Base-by-base conservation (phyloP, 306 rosid genomes). In the Ziziphus jujuba region DNA sequence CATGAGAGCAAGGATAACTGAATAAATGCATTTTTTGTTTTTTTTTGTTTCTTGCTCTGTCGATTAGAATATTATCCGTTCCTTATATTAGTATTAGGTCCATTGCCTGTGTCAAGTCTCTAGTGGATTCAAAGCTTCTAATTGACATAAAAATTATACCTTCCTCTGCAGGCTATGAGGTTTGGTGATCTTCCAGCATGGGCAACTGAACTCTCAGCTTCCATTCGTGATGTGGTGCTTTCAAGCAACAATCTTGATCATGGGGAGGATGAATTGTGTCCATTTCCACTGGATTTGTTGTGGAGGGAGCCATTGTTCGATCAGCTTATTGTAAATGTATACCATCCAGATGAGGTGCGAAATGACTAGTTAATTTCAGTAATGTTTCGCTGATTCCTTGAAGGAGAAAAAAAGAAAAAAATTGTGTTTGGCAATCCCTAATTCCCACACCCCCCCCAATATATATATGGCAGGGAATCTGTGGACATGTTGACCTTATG, bases 111-210 rank as follows among this genome's bases (percentile, higher is more conserved):
- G 23, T 0, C 8, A 19, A 17, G 1, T 14, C 47, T 59, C 2
- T 3, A 28, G n/a, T 5, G 43, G 16, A 11, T 5, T 17, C 15
- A 5, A 20, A 10, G 20, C 21, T 72, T 4, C 35, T 21, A 52
- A 28, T 40, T 62, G 63, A 61, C 25, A 17, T 45, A 1, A 19
- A 16, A n/a, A 17, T 47, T 43, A 33, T 10, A 7, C 28, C 56
- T 17, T 74, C 45, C 53, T n/a, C 21, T 17, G 62, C 81, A 91
- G 87, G 95, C 98, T 47, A 92, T 92, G 98, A 81, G 89, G 61
- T 92, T 92, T 56, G 98, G 98, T 17, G 74, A 79, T 61, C 95
- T 92, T 38, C 98, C 96, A 20, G 17, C 66, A 9, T 92, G 98
- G 98, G 85, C 96, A 16, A 71, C 17, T 25, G 76, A 67, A 59